phyloP scores from a whole-genome alignment of 768 basidiomycete genomes.

The Solioccasus polychromus region DNA sequence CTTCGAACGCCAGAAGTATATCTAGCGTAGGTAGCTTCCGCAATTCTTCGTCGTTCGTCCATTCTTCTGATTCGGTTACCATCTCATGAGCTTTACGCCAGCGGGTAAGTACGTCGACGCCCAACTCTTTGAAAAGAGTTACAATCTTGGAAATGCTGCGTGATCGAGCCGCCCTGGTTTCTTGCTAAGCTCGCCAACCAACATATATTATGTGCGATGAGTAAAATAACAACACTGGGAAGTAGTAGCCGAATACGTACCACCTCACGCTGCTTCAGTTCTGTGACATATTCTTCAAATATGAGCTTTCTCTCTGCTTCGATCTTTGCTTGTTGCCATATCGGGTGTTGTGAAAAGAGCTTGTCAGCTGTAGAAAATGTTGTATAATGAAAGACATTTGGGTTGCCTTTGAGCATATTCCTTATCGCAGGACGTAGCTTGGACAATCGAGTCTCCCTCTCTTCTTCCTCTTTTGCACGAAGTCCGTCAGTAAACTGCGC shows the following conservation, averaged over 20 bases:
- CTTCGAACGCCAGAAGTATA: constrained; percentile 90
- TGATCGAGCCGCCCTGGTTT: constrained; percentile 69
- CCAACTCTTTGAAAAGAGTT: constrained; percentile 77
- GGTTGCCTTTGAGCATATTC: constrained; percentile 83
- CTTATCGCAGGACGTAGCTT: constrained; percentile 85
- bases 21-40: constrained; percentile 86
- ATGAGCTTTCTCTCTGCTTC: constrained; percentile 84
- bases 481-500: constrained; percentile 68
- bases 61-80: constrained; percentile 75
- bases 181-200: constrained; percentile 50
- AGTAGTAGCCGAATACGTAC: constrained; percentile 43
- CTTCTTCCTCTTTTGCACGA: constrained; percentile 80
- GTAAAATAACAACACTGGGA: not conserved
- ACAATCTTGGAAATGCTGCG: constrained; percentile 85
- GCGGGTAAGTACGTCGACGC: constrained; percentile 89
- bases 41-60: constrained; percentile 73
- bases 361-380: constrained; percentile 88
- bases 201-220: constrained; percentile 2
- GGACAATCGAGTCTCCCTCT: constrained; percentile 76
- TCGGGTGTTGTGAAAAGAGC: constrained; percentile 81
- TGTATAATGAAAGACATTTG: constrained; percentile 87
- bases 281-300: constrained; percentile 88
- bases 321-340: constrained; percentile 85
- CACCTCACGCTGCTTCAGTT: constrained; percentile 86
- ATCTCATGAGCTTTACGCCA: constrained; percentile 85